Evolutionary conservation across 768 basidiomycete species (phyloP).

Genomic region (Termitomyces sp.): DNA sequence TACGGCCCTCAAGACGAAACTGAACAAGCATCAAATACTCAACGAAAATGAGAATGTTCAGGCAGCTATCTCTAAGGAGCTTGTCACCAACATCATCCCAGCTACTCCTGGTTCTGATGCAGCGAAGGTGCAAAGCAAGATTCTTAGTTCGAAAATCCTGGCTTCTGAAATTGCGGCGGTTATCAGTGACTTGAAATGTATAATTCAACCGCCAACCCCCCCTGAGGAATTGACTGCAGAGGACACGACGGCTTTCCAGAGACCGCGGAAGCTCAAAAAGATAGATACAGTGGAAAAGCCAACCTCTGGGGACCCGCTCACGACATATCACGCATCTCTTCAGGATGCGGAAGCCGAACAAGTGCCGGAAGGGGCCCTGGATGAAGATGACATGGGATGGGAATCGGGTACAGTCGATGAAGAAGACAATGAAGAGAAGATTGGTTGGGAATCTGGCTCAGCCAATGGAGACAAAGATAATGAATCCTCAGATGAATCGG

Average conservation of each 20-base stretch:
- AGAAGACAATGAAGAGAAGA: conserved; percentile 23
- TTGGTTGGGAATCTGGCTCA: conserved; percentile 53
- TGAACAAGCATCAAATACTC: conserved; percentile 67
- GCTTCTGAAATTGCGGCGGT: conserved; percentile 50
- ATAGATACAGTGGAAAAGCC: conserved; percentile 12
- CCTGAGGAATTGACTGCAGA: background rate
- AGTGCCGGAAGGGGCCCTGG: conserved; percentile 12
- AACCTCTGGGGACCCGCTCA: background rate
- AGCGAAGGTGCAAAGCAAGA: conserved; percentile 62
- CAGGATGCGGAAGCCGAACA: conserved; percentile 18
- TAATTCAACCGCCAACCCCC: conserved; percentile 29
- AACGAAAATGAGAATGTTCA: conserved; percentile 42
- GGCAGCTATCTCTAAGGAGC: conserved; percentile 38
- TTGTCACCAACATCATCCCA: conserved; percentile 29
- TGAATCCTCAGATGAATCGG: conserved; percentile 23
- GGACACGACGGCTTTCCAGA: conserved; percentile 7
- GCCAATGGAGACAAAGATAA: conserved; percentile 25
- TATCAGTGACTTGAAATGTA: conserved; percentile 42
- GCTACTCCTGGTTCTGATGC: conserved; percentile 35
- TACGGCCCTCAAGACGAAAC: conserved; percentile 63
- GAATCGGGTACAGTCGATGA: conserved; percentile 38
- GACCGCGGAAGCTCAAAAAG: conserved; percentile 22
- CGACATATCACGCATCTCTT: background rate
- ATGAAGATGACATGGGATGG: conserved; percentile 29
- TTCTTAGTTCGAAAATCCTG: conserved; percentile 75